Percentiles rank a stretch among this genome's conserved stretches.
Conservation (phyloP, 345 rosid species). For the Populus nigra region DNA sequence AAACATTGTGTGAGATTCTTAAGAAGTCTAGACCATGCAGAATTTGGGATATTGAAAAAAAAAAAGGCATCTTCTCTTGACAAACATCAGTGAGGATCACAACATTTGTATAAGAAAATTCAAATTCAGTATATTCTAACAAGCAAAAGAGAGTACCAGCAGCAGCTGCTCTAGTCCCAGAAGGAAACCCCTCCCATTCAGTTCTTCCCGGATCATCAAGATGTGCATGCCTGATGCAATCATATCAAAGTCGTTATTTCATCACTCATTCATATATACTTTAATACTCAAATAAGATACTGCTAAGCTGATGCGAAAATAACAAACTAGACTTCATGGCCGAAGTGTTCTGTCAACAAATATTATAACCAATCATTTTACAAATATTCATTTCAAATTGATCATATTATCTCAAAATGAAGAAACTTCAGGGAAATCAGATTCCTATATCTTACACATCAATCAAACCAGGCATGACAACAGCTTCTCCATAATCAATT, state of each 20-base stretch:
- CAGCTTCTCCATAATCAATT: constrained; percentile 80
- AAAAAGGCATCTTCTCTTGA: background rate
- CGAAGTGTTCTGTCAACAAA: no score
- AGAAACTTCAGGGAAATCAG: background rate
- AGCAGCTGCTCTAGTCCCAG: constrained; percentile 97
- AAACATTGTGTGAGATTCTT: background rate
- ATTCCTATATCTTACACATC: constrained; percentile 63
- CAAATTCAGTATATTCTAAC: background rate
- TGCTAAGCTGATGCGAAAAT: background rate
- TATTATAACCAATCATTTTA: no score
- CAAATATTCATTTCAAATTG: no score
- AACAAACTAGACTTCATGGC: background rate
- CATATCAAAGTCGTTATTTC: constrained; percentile 4
- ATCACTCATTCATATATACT: no score
- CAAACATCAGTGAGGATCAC: background rate
- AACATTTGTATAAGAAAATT: background rate
- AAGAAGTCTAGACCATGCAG: background rate
- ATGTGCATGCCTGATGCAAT: constrained; percentile 69
- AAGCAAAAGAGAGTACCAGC: constrained; percentile 52
- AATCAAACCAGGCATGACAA: constrained; percentile 90
- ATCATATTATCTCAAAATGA: no score
- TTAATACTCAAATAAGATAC: no score
- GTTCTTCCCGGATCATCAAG: constrained; percentile 97
- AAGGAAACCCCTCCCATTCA: constrained; percentile 97
- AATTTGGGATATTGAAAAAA: background rate